Evolutionary conservation across 345 rosid genomes (phyloP).

Genomic region (Rhodamnia argentea): DNA sequence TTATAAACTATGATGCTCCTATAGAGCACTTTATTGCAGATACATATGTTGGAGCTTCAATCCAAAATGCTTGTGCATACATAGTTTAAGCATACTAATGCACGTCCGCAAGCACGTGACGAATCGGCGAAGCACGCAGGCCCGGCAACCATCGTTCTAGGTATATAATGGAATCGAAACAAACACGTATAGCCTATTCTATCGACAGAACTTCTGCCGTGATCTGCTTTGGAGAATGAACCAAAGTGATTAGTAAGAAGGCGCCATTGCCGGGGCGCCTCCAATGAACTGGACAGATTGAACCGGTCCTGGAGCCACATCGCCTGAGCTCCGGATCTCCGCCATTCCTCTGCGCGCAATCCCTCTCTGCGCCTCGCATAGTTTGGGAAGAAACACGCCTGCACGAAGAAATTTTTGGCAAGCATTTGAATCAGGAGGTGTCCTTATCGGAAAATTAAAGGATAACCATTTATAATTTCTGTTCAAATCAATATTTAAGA

Average conservation of each 20-base stretch:
- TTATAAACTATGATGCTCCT: background rate
- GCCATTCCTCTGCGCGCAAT: slow-evolving; percentile 44
- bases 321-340: slow-evolving; percentile 55
- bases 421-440: background rate
- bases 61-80: background rate
- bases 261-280: slow-evolving; percentile 16
- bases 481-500: background rate
- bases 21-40: background rate
- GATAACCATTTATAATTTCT: background rate
- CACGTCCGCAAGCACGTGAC: background rate
- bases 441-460: background rate
- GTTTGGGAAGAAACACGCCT: slow-evolving; percentile 76
- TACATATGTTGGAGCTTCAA: background rate
- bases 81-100: background rate
- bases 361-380: slow-evolving; percentile 48
- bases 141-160: background rate
- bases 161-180: background rate
- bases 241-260: background rate
- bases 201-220: background rate
- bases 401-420: background rate
- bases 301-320: slow-evolving; percentile 40
- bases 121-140: background rate
- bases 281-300: background rate
- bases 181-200: background rate
- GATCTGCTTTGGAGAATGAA: background rate